phyloP scores from a whole-genome alignment of 306 rosid genomes.

The Quercus robur region DNA sequence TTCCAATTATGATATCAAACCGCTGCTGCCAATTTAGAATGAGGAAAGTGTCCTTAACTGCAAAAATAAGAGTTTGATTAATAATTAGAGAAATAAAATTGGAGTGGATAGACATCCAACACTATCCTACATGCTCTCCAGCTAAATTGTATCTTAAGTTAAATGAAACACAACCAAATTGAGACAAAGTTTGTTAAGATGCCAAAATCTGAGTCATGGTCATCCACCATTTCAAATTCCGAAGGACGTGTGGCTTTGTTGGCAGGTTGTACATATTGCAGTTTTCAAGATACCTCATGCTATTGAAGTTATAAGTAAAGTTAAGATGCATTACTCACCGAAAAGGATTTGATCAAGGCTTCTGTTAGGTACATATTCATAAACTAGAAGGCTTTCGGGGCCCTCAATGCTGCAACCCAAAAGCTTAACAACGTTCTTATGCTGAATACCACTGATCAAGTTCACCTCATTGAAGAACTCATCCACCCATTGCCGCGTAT shows the following conservation, averaged over 20 bases:
- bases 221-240: neutral
- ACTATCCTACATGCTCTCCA: no score
- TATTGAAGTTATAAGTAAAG: neutral
- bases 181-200: no score
- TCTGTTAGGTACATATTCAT: constrained; percentile 55
- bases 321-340: constrained; percentile 23
- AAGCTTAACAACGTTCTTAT: constrained; percentile 59
- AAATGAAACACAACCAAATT: no score
- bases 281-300: neutral
- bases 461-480: constrained; percentile 62
- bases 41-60: constrained; percentile 29
- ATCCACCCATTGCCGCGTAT: constrained; percentile 55
- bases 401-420: constrained; percentile 77
- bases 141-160: no score
- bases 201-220: no score
- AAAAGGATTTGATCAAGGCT: constrained; percentile 61
- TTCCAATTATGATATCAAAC: constrained; percentile 53
- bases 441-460: constrained; percentile 47
- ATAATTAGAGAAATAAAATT: no score
- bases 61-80: neutral
- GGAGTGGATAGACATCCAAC: no score
- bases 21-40: constrained; percentile 53
- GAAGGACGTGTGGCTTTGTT: neutral
- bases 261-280: neutral
- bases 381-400: constrained; percentile 68